Evolutionary conservation across 108 stramenopile genomes (phyloP), one percentile per base, ranked within the genome.

Genomic region (Epithemia pelagica): DNA sequence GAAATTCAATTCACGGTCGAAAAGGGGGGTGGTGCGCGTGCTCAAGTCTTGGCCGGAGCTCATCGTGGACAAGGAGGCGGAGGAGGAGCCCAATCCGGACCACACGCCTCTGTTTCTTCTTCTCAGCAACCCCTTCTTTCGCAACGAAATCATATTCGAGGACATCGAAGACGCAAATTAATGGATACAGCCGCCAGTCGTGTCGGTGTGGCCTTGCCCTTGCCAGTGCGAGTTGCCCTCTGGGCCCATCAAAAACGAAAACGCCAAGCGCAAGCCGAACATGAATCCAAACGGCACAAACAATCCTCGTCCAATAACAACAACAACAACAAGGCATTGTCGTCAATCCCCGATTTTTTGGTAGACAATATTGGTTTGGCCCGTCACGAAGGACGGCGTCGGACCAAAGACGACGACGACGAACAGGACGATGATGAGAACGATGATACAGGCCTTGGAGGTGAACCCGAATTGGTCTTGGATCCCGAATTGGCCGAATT

Each of bases 1-100:
- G 89, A 91, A 67, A 71, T 94, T 61, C 82, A 80, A 22, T 90
- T 94, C 72, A 79, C 81, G 30, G 81, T 92, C n/a, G 94, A 95
- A 76, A 87, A 75, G 70, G 90, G 94, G 10, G 89, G 94, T 8
- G 88, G 91, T 28, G 86, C 89, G 2, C 80, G 89, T 32, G 91
- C 91, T 30, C 87, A 91, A 62, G 58, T 92, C 37, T 59, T 90
- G 51, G 88, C 84, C 2, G 83, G 82, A 24, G 77, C 72, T 15
- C 37, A 46, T 15, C 37, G 37, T 10, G 37, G 37, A 46, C 10
- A 15, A 46, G 10, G 15, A 46, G 37, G 37, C 10, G 37, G 37
- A 46, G 10, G 15, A 46, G 37, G 37, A 15, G 10, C 5, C 10
- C 37, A 46, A 46, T 15, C 10, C 5, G 37, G 37, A 46, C n/a